Evolutionary conservation across 225 moss, liverwort and hornwort genomes (phyloP), one percentile per base, ranked within the genome.

Genomic region (Bryoerythrophyllum caledonicum): DNA sequence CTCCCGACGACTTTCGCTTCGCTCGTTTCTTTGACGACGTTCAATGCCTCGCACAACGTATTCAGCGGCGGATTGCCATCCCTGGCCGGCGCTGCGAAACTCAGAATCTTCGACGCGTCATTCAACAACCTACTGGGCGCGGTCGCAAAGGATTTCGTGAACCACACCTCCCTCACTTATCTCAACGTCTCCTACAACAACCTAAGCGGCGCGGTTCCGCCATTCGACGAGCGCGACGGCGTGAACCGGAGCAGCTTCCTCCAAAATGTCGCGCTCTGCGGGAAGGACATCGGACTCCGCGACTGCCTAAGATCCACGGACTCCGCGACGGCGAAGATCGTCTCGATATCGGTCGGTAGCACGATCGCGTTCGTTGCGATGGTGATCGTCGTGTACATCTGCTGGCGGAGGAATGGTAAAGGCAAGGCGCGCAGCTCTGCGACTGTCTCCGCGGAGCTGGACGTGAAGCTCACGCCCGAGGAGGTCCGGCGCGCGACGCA

Each of bases 151-250:
- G 34, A 21, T 8, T 63, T 78, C n/a, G 75, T 78, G 6, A 64
- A 66, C 46, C 78, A 76, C 13, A 0, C 75, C 15, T 15, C 63
- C 4, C 63, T 83, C 7, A 0, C 15, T 60, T 9, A 26, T 35
- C 80, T 88, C 38, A 84, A 84, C 8, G 75, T 90, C 23, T 86
- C 87, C 10, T 43, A 68, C n/a, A 87, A 90, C 20, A 11, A 26
- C n/a, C 68, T 83, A 14, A 78, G 43, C 27, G 87, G 89, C n/a
- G 37, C 37, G 65, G 58, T 85, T 12, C 86, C 89, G 51, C 8
- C 1, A 20, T 75, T 83, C 63, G 0, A 0, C 0, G 13, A 16
- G 5, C 84, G 84, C 35, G 72, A 49, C 8, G n/a, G 24, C 16
- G 83, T 87, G 75, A 78, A 78, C 11, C 25, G 28, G 14, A 14